Base-by-base conservation (phyloP, 805 yeast genomes). In the Nakazawaea molendinolei region DNA sequence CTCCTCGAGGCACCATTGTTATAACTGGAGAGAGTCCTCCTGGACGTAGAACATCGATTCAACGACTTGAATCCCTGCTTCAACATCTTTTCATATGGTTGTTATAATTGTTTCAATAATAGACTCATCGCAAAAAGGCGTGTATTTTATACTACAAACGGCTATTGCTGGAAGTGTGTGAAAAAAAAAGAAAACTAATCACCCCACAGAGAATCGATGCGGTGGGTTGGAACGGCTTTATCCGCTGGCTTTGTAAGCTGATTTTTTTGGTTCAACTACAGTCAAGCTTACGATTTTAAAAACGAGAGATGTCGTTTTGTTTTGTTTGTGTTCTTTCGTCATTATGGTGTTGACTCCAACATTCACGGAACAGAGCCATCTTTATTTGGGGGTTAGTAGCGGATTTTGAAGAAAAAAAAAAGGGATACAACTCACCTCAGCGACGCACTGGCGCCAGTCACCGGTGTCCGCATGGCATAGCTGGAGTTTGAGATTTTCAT, bases 381-480 rank as follows among this genome's bases (percentile, higher is more conserved):
- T 64, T 19, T 3, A 29, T 18, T 25, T 12, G 24, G 20, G 10
- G 12, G 34, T 38, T 30, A 26, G 31, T 33, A 24, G 4, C 5
- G 18, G 6, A n/a, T n/a, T n/a, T n/a, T n/a, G n/a, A n/a, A 21
- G 7, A 3, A 9, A 16, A 12, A 5, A 14, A 17, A 18, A 26
- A 3, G 13, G 5, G 12, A 28, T 12, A 52, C n/a, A 23, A 35
- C 76, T 40, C 48, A 79, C 81, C 52, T 84, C 92, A 14, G 61
- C 58, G 2, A 74, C 53, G 45, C 94, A 83, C 48, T 75, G 58
- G 36, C 94, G 60, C 95, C 95, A 85, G 51, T 85, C 94, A 20
- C 75, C 75, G 1, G 79, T 79, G 41, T 83, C 94, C 3, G 86
- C 87, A 51, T 81, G 87, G 46, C 95, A 85, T 23, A 84, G 56